Conservation (phyloP, 768 basidiomycete genomes). For the Boletus rex-veris region DNA sequence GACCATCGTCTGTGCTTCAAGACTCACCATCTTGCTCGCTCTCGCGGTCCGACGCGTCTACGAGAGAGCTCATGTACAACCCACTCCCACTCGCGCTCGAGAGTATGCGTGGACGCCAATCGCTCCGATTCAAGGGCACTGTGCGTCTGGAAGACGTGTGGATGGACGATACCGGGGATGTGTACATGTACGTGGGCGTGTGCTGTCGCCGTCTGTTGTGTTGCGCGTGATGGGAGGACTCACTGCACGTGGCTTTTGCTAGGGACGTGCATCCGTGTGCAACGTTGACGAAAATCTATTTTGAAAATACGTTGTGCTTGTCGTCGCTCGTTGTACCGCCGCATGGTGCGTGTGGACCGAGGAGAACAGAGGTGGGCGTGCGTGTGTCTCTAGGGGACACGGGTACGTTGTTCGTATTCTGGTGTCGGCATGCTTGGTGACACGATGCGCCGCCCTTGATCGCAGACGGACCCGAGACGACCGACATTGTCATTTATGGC, state of each 20-base stretch:
- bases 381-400: constrained; percentile 69
- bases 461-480: constrained; percentile 66
- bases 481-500: constrained; percentile 58
- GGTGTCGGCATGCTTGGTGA: not conserved
- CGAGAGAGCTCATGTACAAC: constrained; percentile 52
- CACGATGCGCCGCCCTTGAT: not conserved
- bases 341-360: constrained; percentile 16
- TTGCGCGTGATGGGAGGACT: not conserved
- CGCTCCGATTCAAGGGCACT: constrained; percentile 54
- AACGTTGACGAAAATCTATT: constrained; percentile 58
- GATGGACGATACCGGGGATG: constrained; percentile 55
- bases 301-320: constrained; percentile 68
- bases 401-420: constrained; percentile 35
- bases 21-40: constrained; percentile 21
- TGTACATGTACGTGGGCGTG: constrained; percentile 40
- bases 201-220: not conserved
- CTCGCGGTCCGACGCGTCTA: constrained; percentile 24
- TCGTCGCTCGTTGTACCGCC: constrained; percentile 29
- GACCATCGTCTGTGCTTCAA: constrained; percentile 26
- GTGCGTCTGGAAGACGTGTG: constrained; percentile 53
- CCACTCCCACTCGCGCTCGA: constrained; percentile 70
- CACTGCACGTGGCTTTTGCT: not conserved
- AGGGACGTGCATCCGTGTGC: constrained; percentile 74
- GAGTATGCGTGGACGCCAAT: constrained; percentile 74
- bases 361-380: constrained; percentile 52